Percentiles rank a stretch among this genome's conserved stretches.
phyloP scores from a whole-genome alignment of 768 basidiomycete genomes.

The Phylloporus sp. region DNA sequence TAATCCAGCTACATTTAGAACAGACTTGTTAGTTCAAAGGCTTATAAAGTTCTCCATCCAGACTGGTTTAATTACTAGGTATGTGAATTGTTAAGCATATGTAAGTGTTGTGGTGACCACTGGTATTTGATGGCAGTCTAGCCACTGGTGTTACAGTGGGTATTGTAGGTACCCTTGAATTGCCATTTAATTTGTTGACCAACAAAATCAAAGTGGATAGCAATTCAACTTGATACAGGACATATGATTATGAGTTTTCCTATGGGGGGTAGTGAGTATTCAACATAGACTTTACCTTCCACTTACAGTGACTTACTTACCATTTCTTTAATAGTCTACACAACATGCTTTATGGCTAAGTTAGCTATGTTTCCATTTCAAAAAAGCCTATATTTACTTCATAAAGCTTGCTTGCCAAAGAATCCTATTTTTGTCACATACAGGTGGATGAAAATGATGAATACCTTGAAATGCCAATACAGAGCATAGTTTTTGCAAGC shows the following conservation, averaged over 20 bases:
- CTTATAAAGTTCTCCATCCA: constrained; percentile 21
- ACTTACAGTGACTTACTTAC: no score
- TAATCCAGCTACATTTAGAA: constrained; percentile 1
- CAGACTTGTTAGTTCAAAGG: constrained; percentile 12
- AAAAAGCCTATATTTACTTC: not conserved
- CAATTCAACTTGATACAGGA: constrained; percentile 9
- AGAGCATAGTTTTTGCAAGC: constrained; percentile 6
- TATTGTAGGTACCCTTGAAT: constrained; percentile 14
- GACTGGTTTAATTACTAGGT: constrained; percentile 27
- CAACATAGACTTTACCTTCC: not conserved
- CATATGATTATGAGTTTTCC: constrained; percentile 27
- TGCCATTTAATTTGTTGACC: not conserved
- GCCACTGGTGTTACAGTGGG: constrained; percentile 7
- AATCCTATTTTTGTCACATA: constrained; percentile 20
- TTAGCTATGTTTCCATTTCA: constrained; percentile 3
- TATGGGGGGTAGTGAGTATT: constrained; percentile 20
- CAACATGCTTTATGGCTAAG: constrained; percentile 28
- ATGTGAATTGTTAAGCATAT: not conserved
- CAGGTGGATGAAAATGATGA: not conserved
- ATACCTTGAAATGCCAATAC: not conserved
- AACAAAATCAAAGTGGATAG: constrained; percentile 16
- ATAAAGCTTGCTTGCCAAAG: constrained; percentile 24
- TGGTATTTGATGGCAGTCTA: constrained; percentile 7
- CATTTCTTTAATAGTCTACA: constrained; percentile 19
- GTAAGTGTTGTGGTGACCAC: no score